These are phyloP conservation scores for Flaveria bidentis DNA, from an alignment of 129 eudicot species.

Conservation along the genomic window DNA sequence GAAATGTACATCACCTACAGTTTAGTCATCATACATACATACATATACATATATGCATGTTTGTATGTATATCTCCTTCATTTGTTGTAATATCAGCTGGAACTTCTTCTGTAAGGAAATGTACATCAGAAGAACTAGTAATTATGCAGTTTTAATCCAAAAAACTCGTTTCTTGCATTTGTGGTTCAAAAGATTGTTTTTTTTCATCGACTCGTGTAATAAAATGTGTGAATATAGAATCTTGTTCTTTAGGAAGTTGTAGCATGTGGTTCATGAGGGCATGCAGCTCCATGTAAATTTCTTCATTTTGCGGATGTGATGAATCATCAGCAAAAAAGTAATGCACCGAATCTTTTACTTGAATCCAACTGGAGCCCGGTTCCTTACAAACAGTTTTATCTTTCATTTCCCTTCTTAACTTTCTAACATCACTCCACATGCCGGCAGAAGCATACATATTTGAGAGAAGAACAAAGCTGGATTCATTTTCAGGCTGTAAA, in stretches of 20 bases:
- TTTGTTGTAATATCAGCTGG: no score
- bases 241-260: conserved; percentile 30
- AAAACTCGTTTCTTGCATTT: conserved; percentile 5
- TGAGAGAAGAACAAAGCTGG: conserved; percentile 45
- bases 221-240: conserved; percentile 2
- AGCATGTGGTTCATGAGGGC: conserved; percentile 38
- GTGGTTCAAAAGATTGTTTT: not conserved
- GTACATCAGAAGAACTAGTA: not conserved
- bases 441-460: conserved; percentile 52
- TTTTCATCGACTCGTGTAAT: not conserved
- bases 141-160: not conserved
- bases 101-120: not conserved
- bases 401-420: conserved; percentile 46
- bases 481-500: conserved; percentile 54
- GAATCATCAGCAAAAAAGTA: conserved; percentile 43
- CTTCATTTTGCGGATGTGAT: conserved; percentile 35
- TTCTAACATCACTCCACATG: conserved; percentile 44
- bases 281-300: conserved; percentile 34
- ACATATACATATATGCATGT: no score
- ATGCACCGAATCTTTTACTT: conserved; percentile 36
- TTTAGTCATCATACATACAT: not conserved
- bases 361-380: conserved; percentile 58
- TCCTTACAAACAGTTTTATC: conserved; percentile 43
- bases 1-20: not conserved
- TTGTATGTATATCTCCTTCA: no score